Percentiles rank a stretch among this genome's conserved stretches.
phyloP scores from a whole-genome alignment of 176 grass and related monocot species.

The Themeda triandra region DNA sequence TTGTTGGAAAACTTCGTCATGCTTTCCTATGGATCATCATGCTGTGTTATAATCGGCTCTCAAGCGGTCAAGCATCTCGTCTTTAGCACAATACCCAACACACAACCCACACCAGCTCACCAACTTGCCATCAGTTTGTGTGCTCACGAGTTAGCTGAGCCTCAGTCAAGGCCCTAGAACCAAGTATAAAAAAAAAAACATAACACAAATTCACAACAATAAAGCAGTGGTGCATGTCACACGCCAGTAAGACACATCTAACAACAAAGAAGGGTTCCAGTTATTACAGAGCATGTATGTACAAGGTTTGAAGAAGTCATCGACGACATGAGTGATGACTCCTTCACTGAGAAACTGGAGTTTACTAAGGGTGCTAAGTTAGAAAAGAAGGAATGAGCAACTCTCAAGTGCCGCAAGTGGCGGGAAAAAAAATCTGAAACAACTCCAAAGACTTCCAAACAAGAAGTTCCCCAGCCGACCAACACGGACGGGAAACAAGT shows the following conservation, averaged over 20 bases:
- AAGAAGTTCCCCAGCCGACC: neutral
- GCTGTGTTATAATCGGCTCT: too few species aligned
- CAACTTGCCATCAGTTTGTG: too few species aligned
- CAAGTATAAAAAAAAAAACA: too few species aligned
- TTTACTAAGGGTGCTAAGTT: constrained; percentile 23
- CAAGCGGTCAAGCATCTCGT: neutral
- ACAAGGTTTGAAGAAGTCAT: constrained; percentile 11
- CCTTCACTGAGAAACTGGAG: constrained; percentile 4
- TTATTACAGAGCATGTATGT: constrained; percentile 27
- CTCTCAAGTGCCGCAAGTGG: neutral
- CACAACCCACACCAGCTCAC: neutral
- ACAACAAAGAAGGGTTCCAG: neutral
- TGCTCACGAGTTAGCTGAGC: too few species aligned
- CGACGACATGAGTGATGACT: neutral
- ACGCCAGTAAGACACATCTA: neutral
- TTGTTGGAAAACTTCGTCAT: neutral
- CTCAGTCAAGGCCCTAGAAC: too few species aligned
- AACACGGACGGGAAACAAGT: neutral
- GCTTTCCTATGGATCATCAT: neutral
- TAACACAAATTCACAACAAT: neutral
- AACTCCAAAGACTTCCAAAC: neutral
- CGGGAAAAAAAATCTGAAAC: neutral
- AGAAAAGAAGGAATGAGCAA: neutral
- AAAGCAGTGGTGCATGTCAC: neutral
- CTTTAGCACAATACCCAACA: neutral